A percentile compares a stretch with the other conserved stretches of the same genome.
These are phyloP conservation scores for Chalaropsis thielavioides DNA, from an alignment of 2,329 filamentous ascomycete species.

Conservation along the genomic window DNA sequence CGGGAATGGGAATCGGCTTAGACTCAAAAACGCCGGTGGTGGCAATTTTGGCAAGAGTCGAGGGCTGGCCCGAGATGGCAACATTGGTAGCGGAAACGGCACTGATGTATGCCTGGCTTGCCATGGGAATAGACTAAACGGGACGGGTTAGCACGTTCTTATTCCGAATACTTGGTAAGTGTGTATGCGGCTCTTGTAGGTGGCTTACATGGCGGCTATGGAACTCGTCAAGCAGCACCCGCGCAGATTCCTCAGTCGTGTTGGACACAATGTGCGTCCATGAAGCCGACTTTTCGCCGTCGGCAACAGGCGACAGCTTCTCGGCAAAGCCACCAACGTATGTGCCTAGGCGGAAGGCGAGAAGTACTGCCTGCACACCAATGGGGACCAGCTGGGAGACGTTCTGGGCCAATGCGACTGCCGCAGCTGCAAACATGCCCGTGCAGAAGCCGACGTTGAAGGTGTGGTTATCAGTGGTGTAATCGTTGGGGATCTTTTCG, in stretches of 20 bases:
- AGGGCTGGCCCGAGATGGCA: constrained; percentile 41
- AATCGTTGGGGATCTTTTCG: constrained; percentile 41
- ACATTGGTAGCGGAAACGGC: constrained; percentile 35
- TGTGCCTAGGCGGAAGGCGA: constrained; percentile 51
- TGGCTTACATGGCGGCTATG: constrained; percentile 37
- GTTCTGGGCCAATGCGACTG: constrained; percentile 48
- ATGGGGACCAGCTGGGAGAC: constrained; percentile 47
- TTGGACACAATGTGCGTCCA: constrained; percentile 55
- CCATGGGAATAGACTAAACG: constrained; percentile 26
- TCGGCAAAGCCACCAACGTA: constrained; percentile 39
- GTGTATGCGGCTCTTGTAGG: neutral
- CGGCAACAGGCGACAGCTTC: constrained; percentile 26
- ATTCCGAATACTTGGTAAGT: neutral
- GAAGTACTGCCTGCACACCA: constrained; percentile 47
- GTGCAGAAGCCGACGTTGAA: constrained; percentile 52
- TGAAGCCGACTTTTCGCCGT: constrained; percentile 35
- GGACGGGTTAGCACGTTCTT: neutral
- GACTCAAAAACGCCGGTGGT: constrained; percentile 28
- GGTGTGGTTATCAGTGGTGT: constrained; percentile 35
- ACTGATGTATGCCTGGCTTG: constrained; percentile 39
- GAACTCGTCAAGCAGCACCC: constrained; percentile 40
- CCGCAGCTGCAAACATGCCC: constrained; percentile 54
- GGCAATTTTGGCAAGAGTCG: constrained; percentile 32
- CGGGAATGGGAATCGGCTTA: constrained; percentile 35
- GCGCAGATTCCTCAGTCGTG: constrained; percentile 36